Evolutionary conservation across 176 grass and related monocot species (phyloP), one percentile per base, ranked within the genome.

Genomic region (Pharus latifolius): DNA sequence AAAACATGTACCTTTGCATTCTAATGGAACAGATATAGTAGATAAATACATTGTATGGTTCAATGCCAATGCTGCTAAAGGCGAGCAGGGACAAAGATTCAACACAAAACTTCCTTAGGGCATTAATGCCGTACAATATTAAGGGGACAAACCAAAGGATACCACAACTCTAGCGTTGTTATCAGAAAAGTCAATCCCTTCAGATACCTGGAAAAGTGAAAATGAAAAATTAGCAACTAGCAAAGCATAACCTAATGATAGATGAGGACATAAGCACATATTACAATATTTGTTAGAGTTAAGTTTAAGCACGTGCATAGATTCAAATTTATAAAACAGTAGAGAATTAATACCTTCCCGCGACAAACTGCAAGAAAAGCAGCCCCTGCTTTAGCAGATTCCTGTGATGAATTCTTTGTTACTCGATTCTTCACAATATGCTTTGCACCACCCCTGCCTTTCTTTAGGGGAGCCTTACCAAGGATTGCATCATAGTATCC

Each of bases 81-180:
- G 57, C 4, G 17, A 37, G 40, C 28, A 72, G 40, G 58, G 25
- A 31, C 1, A 38, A 31, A 61, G 5, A 20, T 34, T 67, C 30
- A 53, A 79, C 24, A 68, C 28, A 37, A 61, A 38, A 60, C 1
- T 51, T 32, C n/a, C 43, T 22, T 37, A 41, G 30, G 43, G 28
- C 22, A 66, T 28, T 30, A 59, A 44, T 33, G 24, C 48, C 7
- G 57, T 56, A 34, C 49, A 72, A 31, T 33, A 55, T 28, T 33
- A 22, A 61, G 33, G 8, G 23, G n/a, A 16, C 28, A 10, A 69
- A 79, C 64, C 13, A 90, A 84, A 97, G 94, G 94, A 97, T 97
- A 97, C 94, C 71, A 97, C 89, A 33, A 97, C 94, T 80, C 94
- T 82, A 82, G 89, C 94, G 54, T 97, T 97, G 60, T 92, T 89